A percentile compares a stretch with the other conserved stretches of the same genome.
phyloP scores from a whole-genome alignment of 345 rosid genomes.

The Lenwebbia sp. region DNA sequence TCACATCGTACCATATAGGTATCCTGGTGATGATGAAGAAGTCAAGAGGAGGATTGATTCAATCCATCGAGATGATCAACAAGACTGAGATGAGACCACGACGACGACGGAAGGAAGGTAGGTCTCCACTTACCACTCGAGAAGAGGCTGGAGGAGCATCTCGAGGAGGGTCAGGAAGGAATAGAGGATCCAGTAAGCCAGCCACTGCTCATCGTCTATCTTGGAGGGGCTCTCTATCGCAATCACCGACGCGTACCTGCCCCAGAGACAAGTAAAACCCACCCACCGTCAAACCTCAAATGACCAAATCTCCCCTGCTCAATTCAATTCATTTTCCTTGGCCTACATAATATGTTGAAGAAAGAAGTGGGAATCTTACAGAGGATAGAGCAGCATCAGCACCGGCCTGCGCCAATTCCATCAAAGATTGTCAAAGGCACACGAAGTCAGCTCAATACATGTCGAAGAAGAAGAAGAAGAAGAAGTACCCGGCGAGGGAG shows the following conservation, averaged over 20 bases:
- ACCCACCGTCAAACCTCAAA: neutral
- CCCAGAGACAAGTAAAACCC: neutral
- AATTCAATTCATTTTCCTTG: neutral
- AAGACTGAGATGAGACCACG: too few species aligned
- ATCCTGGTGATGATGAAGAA: conserved; percentile 1
- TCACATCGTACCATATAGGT: conserved; percentile 32
- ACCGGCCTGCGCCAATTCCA: conserved; percentile 18
- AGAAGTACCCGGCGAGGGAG: conserved; percentile 5
- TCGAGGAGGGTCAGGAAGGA: conserved; percentile 33
- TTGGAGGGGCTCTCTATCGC: conserved; percentile 33
- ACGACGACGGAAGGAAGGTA: too few species aligned
- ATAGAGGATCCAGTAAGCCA: conserved; percentile 40
- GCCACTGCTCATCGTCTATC: conserved; percentile 37
- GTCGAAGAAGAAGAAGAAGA: neutral
- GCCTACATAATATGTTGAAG: neutral
- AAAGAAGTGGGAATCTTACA: conserved; percentile 8
- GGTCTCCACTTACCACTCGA: conserved; percentile 16
- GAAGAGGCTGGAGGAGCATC: conserved; percentile 22
- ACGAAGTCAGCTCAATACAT: fast-evolving
- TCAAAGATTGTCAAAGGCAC: fast-evolving
- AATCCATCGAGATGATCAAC: too few species aligned
- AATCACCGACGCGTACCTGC: conserved; percentile 32
- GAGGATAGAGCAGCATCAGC: conserved; percentile 34
- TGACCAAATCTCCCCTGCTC: neutral
- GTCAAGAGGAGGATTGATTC: fast-evolving